Evolutionary conservation across 2,329 filamentous ascomycete species (phyloP), one percentile per base, ranked within the genome.

Genomic region (Colletotrichum graminicola): DNA sequence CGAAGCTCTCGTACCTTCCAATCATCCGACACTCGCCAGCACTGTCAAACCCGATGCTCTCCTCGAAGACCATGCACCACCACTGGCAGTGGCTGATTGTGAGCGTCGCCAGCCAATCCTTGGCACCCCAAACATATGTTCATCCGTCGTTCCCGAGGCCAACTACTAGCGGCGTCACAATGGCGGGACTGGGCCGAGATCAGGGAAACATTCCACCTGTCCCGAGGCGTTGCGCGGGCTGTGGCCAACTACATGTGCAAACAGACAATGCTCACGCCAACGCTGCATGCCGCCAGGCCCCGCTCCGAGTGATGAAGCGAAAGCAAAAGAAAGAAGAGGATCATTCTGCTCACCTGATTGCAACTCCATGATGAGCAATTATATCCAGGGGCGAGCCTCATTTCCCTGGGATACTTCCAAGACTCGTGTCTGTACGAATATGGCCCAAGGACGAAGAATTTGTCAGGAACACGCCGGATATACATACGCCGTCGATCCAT

Each of bases 131-230:
- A 45, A 43, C 23, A 18, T 29, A 32, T 26, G 26, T 21, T 21
- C 23, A 36, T 12, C 29, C 29, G 21, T 21, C 39, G 16, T 49
- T 34, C 8, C 62, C 67, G 67, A 54, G 23, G 32, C 62, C 26
- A 14, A 41, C 55, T 41, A 21, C 62, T 55, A 55, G 54, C 54
- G 21, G 26, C 21, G 55, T 29, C n/a, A 34, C 4, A 61, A 41
- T 16, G 12, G 54, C n/a, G 60, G 18, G 36, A 26, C 11, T 60
- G 36, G 18, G 43, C 55, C 47, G 62, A 55, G 62, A 47, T 36
- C n/a, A 18, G 21, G 54, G 45, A 26, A 11, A 60, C 41, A 52
- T 66, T 39, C 62, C 62, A 60, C 62, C 62, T 62, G 55, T 66
- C 39, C 67, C 67, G 39, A 18, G 39, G 14, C 39, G 14, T 47